Evolutionary conservation across 2,329 filamentous ascomycete genomes (phyloP).

Genomic region (Tolypocladium pustulatum): DNA sequence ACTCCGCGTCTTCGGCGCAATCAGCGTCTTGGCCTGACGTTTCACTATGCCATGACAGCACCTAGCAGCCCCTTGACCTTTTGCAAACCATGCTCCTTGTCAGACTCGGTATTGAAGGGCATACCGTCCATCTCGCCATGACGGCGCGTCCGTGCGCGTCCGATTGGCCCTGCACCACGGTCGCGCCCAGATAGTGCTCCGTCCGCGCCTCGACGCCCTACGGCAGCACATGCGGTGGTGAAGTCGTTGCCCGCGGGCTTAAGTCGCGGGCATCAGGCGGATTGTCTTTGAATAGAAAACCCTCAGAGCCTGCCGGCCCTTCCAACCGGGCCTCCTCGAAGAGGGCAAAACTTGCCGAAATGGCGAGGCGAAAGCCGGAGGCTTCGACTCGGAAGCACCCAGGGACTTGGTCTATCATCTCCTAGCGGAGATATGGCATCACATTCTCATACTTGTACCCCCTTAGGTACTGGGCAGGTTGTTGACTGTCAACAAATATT

Average conservation of each 20-base stretch:
- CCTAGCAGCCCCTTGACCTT: neutral
- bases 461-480: slow-evolving; percentile 54
- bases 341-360: slow-evolving; percentile 1
- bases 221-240: no score
- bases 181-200: neutral
- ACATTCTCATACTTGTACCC: slow-evolving; percentile 56
- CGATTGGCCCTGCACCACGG: neutral
- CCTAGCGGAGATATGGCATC: slow-evolving; percentile 58
- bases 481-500: slow-evolving; percentile 56
- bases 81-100: neutral
- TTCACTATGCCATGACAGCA: neutral
- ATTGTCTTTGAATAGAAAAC: slow-evolving; percentile 7
- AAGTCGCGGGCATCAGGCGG: no score
- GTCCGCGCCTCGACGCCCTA: no score
- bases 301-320: neutral
- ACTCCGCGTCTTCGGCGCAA: neutral
- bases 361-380: neutral
- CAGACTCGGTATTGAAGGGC: neutral
- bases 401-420: slow-evolving; percentile 20
- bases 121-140: neutral
- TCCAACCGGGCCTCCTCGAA: neutral
- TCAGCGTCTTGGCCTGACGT: neutral
- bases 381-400: neutral
- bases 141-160: neutral
- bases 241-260: no score